A percentile compares a stretch with the other conserved stretches of the same genome.
Evolutionary conservation across 257 asterid genomes (phyloP).

Genomic region (Fraxinus pennsylvanica): DNA sequence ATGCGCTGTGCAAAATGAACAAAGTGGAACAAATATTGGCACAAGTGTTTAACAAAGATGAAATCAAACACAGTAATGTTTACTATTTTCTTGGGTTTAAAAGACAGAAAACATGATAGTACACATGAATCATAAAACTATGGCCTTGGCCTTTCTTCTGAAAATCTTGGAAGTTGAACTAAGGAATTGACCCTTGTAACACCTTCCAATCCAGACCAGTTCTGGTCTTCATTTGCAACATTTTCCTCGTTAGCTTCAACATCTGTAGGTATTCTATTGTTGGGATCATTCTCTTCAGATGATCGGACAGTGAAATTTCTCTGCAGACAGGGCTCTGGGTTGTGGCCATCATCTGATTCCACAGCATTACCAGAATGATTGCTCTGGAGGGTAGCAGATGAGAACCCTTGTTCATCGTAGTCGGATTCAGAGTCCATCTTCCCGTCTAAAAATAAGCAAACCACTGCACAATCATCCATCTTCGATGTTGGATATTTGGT

Average conservation of each 20-base stretch:
- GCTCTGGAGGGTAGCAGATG: constrained; percentile 76
- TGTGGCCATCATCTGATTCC: constrained; percentile 85
- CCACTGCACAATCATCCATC: constrained; percentile 98
- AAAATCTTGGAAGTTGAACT: constrained; percentile 94
- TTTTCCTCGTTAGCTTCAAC: constrained; percentile 34
- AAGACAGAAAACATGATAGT: constrained; percentile 10
- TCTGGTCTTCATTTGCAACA: constrained; percentile 49
- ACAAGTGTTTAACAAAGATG: constrained; percentile 19
- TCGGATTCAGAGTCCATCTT: constrained; percentile 92
- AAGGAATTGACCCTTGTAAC: constrained; percentile 93
- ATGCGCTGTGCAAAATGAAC: constrained; percentile 19
- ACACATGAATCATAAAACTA: constrained; percentile 34
- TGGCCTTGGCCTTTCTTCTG: constrained; percentile 69
- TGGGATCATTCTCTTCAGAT: constrained; percentile 58
- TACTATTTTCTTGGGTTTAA: constrained; percentile 22
- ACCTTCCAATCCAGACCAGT: constrained; percentile 97
- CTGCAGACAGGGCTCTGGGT: constrained; percentile 68
- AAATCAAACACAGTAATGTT: constrained; percentile 2
- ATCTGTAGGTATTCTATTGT: constrained; percentile 39
- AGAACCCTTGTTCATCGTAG: constrained; percentile 73
- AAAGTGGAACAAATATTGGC: constrained; percentile 19
- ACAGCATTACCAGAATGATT: constrained; percentile 68
- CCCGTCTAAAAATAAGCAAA: constrained; percentile 81
- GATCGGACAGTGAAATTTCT: constrained; percentile 80
- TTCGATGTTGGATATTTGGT: constrained; percentile 89